Evolutionary conservation across 1,284 basidiomycete species (phyloP).

Genomic region (Rhodotorula sp.): DNA sequence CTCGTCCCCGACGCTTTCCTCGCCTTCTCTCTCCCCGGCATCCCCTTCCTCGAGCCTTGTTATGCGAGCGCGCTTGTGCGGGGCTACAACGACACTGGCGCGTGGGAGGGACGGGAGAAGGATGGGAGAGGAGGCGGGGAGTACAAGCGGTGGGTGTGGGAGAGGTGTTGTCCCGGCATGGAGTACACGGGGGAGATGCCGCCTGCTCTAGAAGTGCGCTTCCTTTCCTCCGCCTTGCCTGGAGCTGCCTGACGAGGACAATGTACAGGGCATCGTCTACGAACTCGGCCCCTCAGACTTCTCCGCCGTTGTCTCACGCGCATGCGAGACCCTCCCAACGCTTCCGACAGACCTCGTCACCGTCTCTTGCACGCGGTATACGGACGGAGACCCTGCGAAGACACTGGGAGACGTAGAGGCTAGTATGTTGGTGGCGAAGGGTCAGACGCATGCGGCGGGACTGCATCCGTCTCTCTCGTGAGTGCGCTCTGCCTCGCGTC

Average conservation of each 20-base stretch:
- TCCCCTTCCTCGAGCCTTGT: slow-evolving; percentile 30
- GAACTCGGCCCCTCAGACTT: slow-evolving; percentile 4
- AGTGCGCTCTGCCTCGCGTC: background rate
- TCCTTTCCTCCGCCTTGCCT: no score
- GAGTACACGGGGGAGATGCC: slow-evolving; percentile 20
- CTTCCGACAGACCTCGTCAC: slow-evolving; percentile 2
- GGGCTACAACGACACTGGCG: slow-evolving; percentile 19
- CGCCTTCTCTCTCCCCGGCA: slow-evolving; percentile 27
- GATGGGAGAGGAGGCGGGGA: slow-evolving; percentile 1
- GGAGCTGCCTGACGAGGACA: rapidly evolving
- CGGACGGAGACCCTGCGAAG: slow-evolving; percentile 15
- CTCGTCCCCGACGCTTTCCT: slow-evolving; percentile 16
- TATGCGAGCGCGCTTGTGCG: slow-evolving; percentile 21
- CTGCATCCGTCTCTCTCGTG: slow-evolving; percentile 19
- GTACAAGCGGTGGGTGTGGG: slow-evolving; percentile 32
- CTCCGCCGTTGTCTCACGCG: background rate
- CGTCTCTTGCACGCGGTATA: slow-evolving; percentile 1
- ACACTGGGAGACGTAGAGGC: background rate
- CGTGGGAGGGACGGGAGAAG: background rate
- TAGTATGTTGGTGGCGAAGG: slow-evolving; percentile 1
- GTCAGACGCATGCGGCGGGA: background rate
- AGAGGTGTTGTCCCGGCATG: slow-evolving; percentile 17
- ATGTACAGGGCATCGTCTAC: slow-evolving; percentile 22
- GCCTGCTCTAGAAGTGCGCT: slow-evolving; percentile 26
- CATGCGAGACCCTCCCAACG: background rate